These are phyloP conservation scores for Aspergillus nidulans DNA, from an alignment of 495 filamentous ascomycete genomes.

Conservation along the genomic window DNA sequence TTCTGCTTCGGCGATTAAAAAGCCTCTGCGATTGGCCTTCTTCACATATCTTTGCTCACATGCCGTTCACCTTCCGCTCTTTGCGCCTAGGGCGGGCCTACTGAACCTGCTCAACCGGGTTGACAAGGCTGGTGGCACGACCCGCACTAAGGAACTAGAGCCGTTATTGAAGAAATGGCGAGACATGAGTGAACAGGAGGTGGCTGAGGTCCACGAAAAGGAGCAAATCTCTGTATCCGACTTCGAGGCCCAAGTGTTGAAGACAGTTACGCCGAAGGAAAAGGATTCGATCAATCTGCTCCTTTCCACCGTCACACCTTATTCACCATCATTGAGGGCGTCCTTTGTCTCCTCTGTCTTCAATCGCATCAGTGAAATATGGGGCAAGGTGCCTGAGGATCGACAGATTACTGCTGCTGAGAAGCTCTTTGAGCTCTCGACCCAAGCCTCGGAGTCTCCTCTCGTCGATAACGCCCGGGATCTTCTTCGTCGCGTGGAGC, in stretches of 20 bases:
- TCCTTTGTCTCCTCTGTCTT: constrained; percentile 58
- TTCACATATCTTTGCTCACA: constrained; percentile 74
- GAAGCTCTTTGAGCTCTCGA: constrained; percentile 52
- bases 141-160: constrained; percentile 64
- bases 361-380: constrained; percentile 60
- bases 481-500: constrained; percentile 59
- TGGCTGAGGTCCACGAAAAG: constrained; percentile 38
- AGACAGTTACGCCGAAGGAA: constrained; percentile 62
- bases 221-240: constrained; percentile 59
- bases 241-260: constrained; percentile 56
- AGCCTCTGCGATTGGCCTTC: constrained; percentile 57
- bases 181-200: constrained; percentile 37
- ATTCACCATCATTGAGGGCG: constrained; percentile 39
- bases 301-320: constrained; percentile 44
- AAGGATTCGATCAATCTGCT: constrained; percentile 61
- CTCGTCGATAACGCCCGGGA: constrained; percentile 56
- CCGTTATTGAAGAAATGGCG: constrained; percentile 67
- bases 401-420: constrained; percentile 54
- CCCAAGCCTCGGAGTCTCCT: constrained; percentile 29
- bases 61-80: constrained; percentile 58
- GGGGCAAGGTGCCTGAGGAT: constrained; percentile 65
- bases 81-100: constrained; percentile 62
- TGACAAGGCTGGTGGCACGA: constrained; percentile 60
- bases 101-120: constrained; percentile 66
- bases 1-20: constrained; percentile 56